These are phyloP conservation scores for Trichoderma lentiforme DNA, from an alignment of 2,329 filamentous ascomycete genomes.

Conservation along the genomic window DNA sequence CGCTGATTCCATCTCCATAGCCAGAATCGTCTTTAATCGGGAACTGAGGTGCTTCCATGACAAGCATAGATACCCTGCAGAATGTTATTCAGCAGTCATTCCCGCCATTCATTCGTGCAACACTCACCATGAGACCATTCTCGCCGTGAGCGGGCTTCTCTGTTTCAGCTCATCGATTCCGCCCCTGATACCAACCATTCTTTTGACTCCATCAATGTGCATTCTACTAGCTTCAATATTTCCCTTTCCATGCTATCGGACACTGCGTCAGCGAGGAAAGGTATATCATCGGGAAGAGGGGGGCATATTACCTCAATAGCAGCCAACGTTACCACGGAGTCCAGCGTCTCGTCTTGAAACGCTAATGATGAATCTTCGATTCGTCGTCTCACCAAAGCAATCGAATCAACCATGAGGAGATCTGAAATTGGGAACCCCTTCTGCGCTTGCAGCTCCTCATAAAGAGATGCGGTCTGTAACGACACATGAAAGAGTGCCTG, in stretches of 20 bases:
- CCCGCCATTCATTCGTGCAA: neutral
- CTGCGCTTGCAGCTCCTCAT: slow-evolving; percentile 7
- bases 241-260: slow-evolving; percentile 4
- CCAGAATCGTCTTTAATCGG: neutral
- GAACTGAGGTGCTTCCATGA: slow-evolving; percentile 6
- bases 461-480: slow-evolving; percentile 12
- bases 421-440: slow-evolving; percentile 7
- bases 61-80: slow-evolving; percentile 8
- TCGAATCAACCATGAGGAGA: slow-evolving; percentile 5
- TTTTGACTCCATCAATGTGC: slow-evolving; percentile 7
- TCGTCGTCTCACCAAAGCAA: neutral
- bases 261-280: neutral
- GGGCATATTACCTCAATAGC: neutral
- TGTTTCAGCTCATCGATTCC: slow-evolving; percentile 1
- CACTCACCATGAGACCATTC: slow-evolving; percentile 12
- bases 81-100: neutral
- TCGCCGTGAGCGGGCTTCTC: neutral
- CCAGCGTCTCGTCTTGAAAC: neutral
- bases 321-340: slow-evolving; percentile 9
- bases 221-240: slow-evolving; percentile 9
- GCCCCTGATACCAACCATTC: neutral
- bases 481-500: slow-evolving; percentile 7
- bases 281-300: no score
- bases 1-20: neutral
- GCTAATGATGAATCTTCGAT: slow-evolving; percentile 4